These are phyloP conservation scores for Thraustochytrium striatum DNA, from an alignment of 352 stramenopile species.

Conservation along the genomic window DNA sequence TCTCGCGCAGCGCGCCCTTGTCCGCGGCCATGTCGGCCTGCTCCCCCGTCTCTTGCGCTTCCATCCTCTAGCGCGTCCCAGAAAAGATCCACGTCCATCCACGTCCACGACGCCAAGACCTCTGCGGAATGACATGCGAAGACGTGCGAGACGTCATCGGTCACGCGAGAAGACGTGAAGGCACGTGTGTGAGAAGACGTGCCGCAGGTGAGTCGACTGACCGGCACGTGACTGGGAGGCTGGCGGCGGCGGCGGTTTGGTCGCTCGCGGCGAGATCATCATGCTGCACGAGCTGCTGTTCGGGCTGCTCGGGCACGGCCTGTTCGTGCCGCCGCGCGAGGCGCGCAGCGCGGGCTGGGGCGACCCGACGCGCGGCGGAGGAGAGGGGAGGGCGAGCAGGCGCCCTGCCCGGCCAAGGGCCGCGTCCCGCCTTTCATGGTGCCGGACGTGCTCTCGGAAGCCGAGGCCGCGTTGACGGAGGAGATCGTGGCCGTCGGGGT, in stretches of 20 bases:
- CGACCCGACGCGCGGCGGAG: too few species aligned
- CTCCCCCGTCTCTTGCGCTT: neutral
- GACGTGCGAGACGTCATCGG: too few species aligned
- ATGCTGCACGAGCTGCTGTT: constrained; percentile 44
- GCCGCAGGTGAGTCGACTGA: too few species aligned
- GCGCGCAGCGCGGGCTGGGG: neutral
- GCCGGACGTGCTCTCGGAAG: neutral
- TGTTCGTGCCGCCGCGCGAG: neutral
- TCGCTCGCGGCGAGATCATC: too few species aligned
- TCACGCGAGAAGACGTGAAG: too few species aligned
- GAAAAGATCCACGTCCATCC: too few species aligned
- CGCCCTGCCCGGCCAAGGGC: neutral
- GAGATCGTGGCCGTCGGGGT: neutral
- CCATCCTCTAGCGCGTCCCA: too few species aligned
- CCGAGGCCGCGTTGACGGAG: neutral
- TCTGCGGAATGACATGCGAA: too few species aligned
- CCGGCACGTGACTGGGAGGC: too few species aligned
- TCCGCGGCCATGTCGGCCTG: neutral
- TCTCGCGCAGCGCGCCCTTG: neutral
- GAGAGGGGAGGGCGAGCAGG: neutral
- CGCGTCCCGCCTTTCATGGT: neutral
- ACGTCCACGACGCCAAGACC: too few species aligned
- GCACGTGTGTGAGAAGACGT: too few species aligned
- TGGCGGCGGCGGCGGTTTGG: too few species aligned
- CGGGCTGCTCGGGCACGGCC: neutral